A percentile compares a stretch with the other conserved stretches of the same genome.
phyloP scores from a whole-genome alignment of 2,329 filamentous ascomycete species.

The Aspergillus terreus region DNA sequence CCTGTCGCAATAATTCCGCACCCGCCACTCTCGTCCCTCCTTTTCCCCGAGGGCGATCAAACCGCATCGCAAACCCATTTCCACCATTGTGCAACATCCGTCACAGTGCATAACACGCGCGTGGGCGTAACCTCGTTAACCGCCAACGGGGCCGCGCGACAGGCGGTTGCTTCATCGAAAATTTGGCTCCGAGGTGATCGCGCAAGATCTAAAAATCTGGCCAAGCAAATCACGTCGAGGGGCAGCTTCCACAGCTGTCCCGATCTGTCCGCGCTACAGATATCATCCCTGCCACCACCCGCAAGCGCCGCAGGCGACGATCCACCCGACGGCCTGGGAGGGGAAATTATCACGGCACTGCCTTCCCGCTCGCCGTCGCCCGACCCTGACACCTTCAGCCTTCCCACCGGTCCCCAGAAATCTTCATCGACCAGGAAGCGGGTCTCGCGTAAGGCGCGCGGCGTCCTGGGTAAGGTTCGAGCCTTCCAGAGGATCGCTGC shows the following conservation, averaged over 20 bases:
- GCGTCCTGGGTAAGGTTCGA: constrained; percentile 40
- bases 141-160: background rate
- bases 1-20: no score
- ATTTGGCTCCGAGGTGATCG: constrained; percentile 14
- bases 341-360: constrained; percentile 25
- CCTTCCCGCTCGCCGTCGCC: constrained; percentile 31
- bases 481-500: constrained; percentile 37
- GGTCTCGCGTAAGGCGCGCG: constrained; percentile 38
- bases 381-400: constrained; percentile 26
- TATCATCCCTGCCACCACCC: constrained; percentile 23
- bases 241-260: constrained; percentile 43
- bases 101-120: background rate
- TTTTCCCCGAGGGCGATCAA: no score
- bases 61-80: background rate
- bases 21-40: no score
- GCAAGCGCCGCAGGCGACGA: constrained; percentile 22
- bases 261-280: constrained; percentile 38
- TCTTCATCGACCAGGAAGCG: constrained; percentile 28
- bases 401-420: constrained; percentile 28
- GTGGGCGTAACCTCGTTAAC: background rate
- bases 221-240: constrained; percentile 35
- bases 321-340: constrained; percentile 22
- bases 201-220: constrained; percentile 36
- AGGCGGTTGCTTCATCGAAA: constrained; percentile 1
- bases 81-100: background rate